phyloP scores from a whole-genome alignment of 1,284 basidiomycete genomes.

The Cutaneotrichosporon cavernicola region DNA sequence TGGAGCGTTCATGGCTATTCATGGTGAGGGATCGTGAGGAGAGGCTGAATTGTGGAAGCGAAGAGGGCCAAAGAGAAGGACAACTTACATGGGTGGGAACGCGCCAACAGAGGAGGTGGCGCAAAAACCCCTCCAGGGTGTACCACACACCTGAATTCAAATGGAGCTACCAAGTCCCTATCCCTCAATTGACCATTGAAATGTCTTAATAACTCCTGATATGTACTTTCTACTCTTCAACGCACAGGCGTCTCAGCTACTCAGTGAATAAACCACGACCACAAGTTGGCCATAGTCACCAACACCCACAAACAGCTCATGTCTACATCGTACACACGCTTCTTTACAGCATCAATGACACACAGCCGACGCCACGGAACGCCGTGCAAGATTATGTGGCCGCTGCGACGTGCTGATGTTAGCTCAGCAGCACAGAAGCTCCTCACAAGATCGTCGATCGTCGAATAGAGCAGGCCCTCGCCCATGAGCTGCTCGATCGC shows the following conservation, averaged over 20 bases:
- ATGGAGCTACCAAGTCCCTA: no score
- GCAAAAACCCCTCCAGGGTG: neutral
- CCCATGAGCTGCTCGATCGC: constrained; percentile 69
- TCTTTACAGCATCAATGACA: constrained; percentile 7
- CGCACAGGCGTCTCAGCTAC: no score
- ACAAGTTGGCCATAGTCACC: no score
- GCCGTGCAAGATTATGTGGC: neutral
- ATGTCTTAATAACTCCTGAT: no score
- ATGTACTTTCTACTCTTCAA: no score
- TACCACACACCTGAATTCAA: no score
- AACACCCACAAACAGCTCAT: neutral
- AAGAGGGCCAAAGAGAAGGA: neutral
- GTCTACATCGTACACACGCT: constrained; percentile 8
- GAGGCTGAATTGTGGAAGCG: neutral
- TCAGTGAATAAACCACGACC: no score
- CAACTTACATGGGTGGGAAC: neutral
- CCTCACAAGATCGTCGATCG: constrained; percentile 62
- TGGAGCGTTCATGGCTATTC: neutral
- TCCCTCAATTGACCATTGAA: no score
- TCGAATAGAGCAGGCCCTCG: constrained; percentile 66
- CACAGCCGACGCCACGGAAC: neutral
- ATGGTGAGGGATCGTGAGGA: neutral
- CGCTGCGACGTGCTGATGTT: constrained; percentile 5
- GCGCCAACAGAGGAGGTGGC: neutral
- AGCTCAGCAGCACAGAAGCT: neutral